Conservation (phyloP, 1,284 basidiomycete genomes). For the Trametes pubescens region DNA sequence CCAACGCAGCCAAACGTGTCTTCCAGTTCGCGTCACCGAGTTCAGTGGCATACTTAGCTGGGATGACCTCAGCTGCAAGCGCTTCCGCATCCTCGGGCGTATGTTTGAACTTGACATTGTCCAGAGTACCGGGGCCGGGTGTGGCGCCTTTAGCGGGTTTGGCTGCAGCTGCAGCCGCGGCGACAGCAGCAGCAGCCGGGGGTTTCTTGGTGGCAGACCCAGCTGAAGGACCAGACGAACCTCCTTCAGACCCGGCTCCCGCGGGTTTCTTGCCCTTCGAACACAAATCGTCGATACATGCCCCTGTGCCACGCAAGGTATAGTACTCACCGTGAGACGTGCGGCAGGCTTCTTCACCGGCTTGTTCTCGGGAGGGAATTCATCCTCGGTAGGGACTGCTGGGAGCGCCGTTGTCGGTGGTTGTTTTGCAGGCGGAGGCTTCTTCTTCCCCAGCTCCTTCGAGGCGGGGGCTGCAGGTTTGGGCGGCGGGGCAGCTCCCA, state of each 20-base stretch:
- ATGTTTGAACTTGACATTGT: conserved; percentile 92
- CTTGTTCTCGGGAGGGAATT: conserved; percentile 55
- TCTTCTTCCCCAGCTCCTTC: conserved; percentile 59
- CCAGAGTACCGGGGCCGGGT: conserved; percentile 62
- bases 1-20: conserved; percentile 84
- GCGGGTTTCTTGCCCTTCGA: conserved; percentile 63
- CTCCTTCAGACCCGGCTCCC: conserved; percentile 37
- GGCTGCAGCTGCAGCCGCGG: conserved; percentile 45
- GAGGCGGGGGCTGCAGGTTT: conserved; percentile 51
- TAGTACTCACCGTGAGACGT: conserved; percentile 52
- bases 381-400: conserved; percentile 32
- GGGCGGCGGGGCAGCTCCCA: conserved; percentile 61
- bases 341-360: conserved; percentile 58
- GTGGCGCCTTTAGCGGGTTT: conserved; percentile 63
- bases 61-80: conserved; percentile 80
- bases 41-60: conserved; percentile 74
- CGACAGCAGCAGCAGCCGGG: conserved; percentile 45
- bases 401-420: conserved; percentile 43
- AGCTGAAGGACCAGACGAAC: conserved; percentile 39
- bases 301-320: neutral
- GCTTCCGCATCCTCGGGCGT: conserved; percentile 93
- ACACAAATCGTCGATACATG: neutral
- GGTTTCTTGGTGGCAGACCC: conserved; percentile 55
- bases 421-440: conserved; percentile 47
- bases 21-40: conserved; percentile 95